Evolutionary conservation across 75 land plant species (phyloP), one percentile per base, ranked within the genome.

Genomic region (Azolla pinnata): DNA sequence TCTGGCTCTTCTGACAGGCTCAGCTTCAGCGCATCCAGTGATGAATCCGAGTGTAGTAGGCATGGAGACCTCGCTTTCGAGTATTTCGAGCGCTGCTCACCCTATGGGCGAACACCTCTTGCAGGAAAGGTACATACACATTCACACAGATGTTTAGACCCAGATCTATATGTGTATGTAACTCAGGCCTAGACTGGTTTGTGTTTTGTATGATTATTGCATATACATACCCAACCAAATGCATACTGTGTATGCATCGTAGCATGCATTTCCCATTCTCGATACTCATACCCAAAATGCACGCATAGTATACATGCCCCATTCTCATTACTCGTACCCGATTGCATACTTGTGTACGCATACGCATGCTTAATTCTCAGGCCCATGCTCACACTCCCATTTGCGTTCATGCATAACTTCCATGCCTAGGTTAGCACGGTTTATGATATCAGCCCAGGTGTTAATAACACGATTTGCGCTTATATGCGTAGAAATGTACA

Each of bases 71-170:
- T 60, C 3, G 18, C 21, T 29, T 35, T 57, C 42, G 32, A 65
- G 20, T 65, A 65, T 65, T 65, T 67, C 47, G 69, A 67, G 33
- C 29, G 50, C 17, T 27, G 49, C 29, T 40, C 64, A 8, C 69
- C 69, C 14, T 67, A 46, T 46, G 27, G 48, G 16, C 40, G 69
- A 44, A 65, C 59, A 34, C 69, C 69, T 67, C 63, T 67, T n/a
- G 31, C 42, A 30, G 69, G 50, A 26, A 67, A 67, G 69, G 69
- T 66, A 44, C 31, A 12, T 14, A 30, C 0, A 29, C 30, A 38
- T 14, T 14, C 18, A 18, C 21, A 14, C 42, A 38, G 10, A 7
- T 38, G 42, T 7, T 38, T 7, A 38, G 42, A 14, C 42, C 42
- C 42, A 7, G 7, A 14, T 38, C 14, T 38, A 38, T 38, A 38